Evolutionary conservation across 495 filamentous ascomycete genomes (phyloP), one percentile per base, ranked within the genome.

Genomic region (Trichoderma parareesei): DNA sequence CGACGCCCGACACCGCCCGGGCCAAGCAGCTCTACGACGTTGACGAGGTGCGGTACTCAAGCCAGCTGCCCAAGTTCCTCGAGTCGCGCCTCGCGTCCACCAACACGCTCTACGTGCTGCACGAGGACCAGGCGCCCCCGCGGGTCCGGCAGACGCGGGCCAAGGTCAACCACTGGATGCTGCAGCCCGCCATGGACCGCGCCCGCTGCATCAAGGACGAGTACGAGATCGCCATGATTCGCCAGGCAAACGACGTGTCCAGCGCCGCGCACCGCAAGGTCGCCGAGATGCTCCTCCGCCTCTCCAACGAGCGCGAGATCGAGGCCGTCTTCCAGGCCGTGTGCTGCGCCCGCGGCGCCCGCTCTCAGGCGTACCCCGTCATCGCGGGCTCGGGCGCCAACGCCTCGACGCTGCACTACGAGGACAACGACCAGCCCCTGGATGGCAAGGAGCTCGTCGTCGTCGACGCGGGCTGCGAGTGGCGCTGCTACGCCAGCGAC

Each of bases 401-500:
- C 69, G 90, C 90, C 4, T 87, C 87, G 35, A 88, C 87, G 0
- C 78, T 97, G n/a, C 93, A 98, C 74, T 98, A 98, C 73, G 78
- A 82, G 7, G 81, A 80, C 37, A 98, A 98, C 71, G 78, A 94
- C 69, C 81, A 89, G 67, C 76, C 85, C 5, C 80, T 97, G 43
- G 70, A 76, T 4, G 84, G 84, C 3, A 79, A 82, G 61, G 87
- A 92, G 71, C 77, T 93, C 18, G 79, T 96, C 37, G 87, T 90
- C 65, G 78, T 97, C 8, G 93, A 98, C 72, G 93, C 92, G 1
- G 92, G 90, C 6, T 84, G 85, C 42, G 93, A 97, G 72, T 95
- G 84, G 82, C 75, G 87, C 13, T 91, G 89, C 73, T 98, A 98
- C 71, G 91, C 91, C n/a, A 87, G 85, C 62, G 93, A 97, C 68